phyloP scores from a whole-genome alignment of 305 asterid genomes.

The Fraxinus sp. region DNA sequence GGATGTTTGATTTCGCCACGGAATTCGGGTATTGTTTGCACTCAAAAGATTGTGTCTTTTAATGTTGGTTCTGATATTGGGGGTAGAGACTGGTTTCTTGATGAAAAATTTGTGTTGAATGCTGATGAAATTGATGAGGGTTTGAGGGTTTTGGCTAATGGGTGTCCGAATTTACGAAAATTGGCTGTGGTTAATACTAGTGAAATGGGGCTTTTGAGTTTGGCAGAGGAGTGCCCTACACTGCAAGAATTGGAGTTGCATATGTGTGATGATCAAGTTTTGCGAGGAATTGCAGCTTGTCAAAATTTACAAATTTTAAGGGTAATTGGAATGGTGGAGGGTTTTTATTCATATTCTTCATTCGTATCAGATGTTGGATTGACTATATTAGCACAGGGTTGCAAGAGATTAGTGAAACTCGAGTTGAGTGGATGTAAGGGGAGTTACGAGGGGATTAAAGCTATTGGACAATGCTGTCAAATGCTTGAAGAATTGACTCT shows the following conservation, averaged over 20 bases:
- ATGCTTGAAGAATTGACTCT: conserved; percentile 75
- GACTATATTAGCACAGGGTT: conserved; percentile 79
- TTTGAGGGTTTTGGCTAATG: conserved; percentile 46
- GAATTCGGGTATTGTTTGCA: conserved; percentile 48
- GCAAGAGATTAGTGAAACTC: conserved; percentile 64
- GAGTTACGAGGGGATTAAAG: conserved; percentile 68
- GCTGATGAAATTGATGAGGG: conserved; percentile 58
- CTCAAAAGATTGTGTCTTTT: conserved; percentile 39
- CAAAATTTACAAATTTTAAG: conserved; percentile 60
- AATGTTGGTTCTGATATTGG: conserved; percentile 37
- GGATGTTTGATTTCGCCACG: conserved; percentile 48
- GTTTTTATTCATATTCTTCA: conserved; percentile 48
- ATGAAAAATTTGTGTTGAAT: conserved; percentile 39
- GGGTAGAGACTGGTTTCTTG: conserved; percentile 41
- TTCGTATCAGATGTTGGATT: conserved; percentile 66
- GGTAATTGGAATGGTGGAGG: conserved; percentile 55
- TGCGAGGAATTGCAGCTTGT: conserved; percentile 71
- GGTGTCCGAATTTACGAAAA: conserved; percentile 59
- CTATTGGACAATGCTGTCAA: conserved; percentile 73
- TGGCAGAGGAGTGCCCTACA: conserved; percentile 69
- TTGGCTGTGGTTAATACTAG: conserved; percentile 54
- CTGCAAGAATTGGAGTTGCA: conserved; percentile 69
- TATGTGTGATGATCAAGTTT: conserved; percentile 61
- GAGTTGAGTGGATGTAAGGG: conserved; percentile 73
- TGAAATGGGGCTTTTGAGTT: conserved; percentile 62